phyloP scores from a whole-genome alignment of 495 filamentous ascomycete genomes.

The Chaetomidium leptoderma region DNA sequence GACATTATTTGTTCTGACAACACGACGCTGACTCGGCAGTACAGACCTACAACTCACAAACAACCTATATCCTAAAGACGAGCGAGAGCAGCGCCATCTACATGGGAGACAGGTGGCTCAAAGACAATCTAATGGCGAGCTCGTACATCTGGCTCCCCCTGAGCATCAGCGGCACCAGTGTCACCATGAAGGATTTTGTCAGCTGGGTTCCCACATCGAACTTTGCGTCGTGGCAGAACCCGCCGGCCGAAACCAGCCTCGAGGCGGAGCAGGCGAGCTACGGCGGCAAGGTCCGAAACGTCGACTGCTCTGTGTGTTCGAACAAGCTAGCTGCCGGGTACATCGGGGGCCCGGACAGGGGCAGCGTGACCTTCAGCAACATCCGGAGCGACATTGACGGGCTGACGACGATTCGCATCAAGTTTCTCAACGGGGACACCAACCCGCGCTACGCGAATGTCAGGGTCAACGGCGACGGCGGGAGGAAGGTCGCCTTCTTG shows the following conservation, averaged over 20 bases:
- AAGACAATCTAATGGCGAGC: constrained; percentile 52
- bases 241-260: constrained; percentile 46
- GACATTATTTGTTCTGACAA: too few species aligned
- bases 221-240: constrained; percentile 45
- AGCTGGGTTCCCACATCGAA: constrained; percentile 4
- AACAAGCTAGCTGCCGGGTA: constrained; percentile 47
- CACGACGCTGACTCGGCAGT: background rate
- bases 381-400: constrained; percentile 44
- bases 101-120: constrained; percentile 64
- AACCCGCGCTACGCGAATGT: constrained; percentile 49
- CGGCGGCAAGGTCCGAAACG: constrained; percentile 31
- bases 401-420: constrained; percentile 51
- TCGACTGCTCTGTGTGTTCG: constrained; percentile 49
- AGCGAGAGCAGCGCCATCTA: constrained; percentile 45
- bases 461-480: constrained; percentile 51
- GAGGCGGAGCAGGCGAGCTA: constrained; percentile 41
- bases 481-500: constrained; percentile 48
- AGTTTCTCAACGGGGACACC: constrained; percentile 51
- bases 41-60: constrained; percentile 50
- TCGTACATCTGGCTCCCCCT: constrained; percentile 67
- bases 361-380: constrained; percentile 42
- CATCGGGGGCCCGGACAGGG: constrained; percentile 49
- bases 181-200: constrained; percentile 42
- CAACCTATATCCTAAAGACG: constrained; percentile 45
- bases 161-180: constrained; percentile 51